Base-by-base conservation (phyloP, 805 yeast genomes). In the Candida silvicultrix region DNA sequence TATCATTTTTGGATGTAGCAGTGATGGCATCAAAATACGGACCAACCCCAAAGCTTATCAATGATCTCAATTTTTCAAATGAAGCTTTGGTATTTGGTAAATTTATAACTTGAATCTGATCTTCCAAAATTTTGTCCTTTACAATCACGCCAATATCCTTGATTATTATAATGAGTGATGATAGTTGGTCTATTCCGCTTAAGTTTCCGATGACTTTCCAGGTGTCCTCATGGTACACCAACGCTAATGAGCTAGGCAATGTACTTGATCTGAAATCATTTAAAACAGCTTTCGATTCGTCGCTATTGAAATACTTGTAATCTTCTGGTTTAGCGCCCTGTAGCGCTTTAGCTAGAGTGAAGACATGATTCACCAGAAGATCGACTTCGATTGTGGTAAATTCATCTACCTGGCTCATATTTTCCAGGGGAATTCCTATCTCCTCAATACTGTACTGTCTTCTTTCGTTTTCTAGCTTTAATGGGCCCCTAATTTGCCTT, bases 21-120 rank as follows among this genome's bases (percentile, higher is more conserved):
- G 67, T 53, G 42, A 76, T 59, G 9, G 75, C 69, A 39, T 85
- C 87, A 57, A 89, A 83, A 51, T 81, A 79, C 0, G 94, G 87
- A 0, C 80, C 71, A 20, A 89, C 68, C 2, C 89, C 95, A 35
- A 76, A 65, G 44, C 74, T 75, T 20, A 89, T 62, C 23, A 90
- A 63, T 0, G 79, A 67, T 52, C 80, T 71, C n/a, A 89, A 57
- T 23, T 72, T 69, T 41, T 82, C 84, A 47, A 74, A 74, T 3
- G 59, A 53, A 2, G 61, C 52, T n/a, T 55, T 54, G 2, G 45
- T 22, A 10, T 51, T 59, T 1, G 75, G 72, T 7, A 71, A 47
- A 42, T 63, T 62, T n/a, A 69, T 45, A 0, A 62, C 58, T 23
- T 65, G 68, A 2, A 71, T 36, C 44, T 70, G 74, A 0, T 54